Percentiles rank a stretch among this genome's conserved stretches.
Evolutionary conservation across 1,284 basidiomycete genomes (phyloP).

Genomic region (Ceratobasidium sp.): DNA sequence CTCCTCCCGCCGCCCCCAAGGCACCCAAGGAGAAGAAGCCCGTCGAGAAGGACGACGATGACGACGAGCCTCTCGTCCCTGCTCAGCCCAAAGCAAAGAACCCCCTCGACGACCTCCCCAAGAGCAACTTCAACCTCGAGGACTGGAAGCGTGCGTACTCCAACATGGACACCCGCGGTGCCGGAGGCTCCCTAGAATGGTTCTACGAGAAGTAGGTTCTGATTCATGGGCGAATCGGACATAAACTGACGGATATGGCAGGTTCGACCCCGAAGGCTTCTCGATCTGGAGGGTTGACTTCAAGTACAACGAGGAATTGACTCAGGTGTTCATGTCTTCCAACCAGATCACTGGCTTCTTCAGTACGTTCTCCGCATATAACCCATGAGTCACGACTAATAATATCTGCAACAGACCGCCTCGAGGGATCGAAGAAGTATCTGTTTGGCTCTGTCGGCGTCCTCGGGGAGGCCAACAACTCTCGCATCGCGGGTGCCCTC

Average conservation of each 20-base stretch:
- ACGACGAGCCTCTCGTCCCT: slow-evolving; percentile 63
- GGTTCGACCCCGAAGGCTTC: slow-evolving; percentile 91
- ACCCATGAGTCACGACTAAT: background rate
- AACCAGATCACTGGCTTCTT: slow-evolving; percentile 94
- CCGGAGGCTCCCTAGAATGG: slow-evolving; percentile 80
- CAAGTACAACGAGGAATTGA: slow-evolving; percentile 97
- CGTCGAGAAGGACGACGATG: slow-evolving; percentile 66
- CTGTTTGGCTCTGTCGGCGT: slow-evolving; percentile 94
- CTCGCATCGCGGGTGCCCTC: slow-evolving; percentile 78
- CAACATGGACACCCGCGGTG: slow-evolving; percentile 90
- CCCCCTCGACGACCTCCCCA: slow-evolving; percentile 91
- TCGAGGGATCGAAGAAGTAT: slow-evolving; percentile 94
- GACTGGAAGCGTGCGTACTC: slow-evolving; percentile 99
- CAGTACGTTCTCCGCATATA: slow-evolving; percentile 47
- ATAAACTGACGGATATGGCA: slow-evolving; percentile 50
- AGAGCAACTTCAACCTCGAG: slow-evolving; percentile 92
- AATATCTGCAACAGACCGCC: slow-evolving; percentile 63
- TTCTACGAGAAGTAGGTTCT: slow-evolving; percentile 82
- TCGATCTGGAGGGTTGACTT: slow-evolving; percentile 92
- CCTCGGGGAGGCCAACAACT: slow-evolving; percentile 80
- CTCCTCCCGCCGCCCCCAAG: slow-evolving; percentile 52
- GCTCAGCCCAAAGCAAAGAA: slow-evolving; percentile 86
- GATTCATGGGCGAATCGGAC: slow-evolving; percentile 12
- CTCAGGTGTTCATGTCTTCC: slow-evolving; percentile 89
- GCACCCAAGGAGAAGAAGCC: slow-evolving; percentile 67